Conservation (phyloP, 768 basidiomycete species). For the Trametopsis cervina region DNA sequence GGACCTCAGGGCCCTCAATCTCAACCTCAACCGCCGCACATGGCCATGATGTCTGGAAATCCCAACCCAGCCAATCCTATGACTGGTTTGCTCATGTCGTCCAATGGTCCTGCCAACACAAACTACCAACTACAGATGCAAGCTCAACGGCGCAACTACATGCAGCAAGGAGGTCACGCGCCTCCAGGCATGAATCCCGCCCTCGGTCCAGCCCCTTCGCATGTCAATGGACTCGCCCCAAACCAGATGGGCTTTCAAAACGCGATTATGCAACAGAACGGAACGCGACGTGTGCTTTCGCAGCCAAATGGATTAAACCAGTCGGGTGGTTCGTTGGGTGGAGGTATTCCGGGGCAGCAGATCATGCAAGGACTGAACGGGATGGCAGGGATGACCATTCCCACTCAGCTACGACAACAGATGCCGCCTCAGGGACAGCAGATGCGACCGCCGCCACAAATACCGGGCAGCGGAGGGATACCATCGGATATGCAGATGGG, state of each 20-base stretch:
- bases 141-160: constrained; percentile 19
- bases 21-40: constrained; percentile 24
- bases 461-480: constrained; percentile 19
- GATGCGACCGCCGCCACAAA: constrained; percentile 29
- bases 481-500: constrained; percentile 30
- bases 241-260: constrained; percentile 34
- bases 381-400: constrained; percentile 34
- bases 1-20: constrained; percentile 31
- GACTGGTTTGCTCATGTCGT: constrained; percentile 23
- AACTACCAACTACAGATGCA: constrained; percentile 24
- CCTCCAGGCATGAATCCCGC: constrained; percentile 29
- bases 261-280: constrained; percentile 32
- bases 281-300: constrained; percentile 48
- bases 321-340: constrained; percentile 26
- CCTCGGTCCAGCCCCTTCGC: constrained; percentile 27
- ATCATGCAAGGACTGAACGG: constrained; percentile 27
- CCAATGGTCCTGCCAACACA: constrained; percentile 12
- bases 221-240: constrained; percentile 28
- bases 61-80: constrained; percentile 21
- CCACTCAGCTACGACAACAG: constrained; percentile 29
- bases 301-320: constrained; percentile 42
- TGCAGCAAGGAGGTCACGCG: constrained; percentile 27
- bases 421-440: constrained; percentile 27
- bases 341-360: constrained; percentile 31
- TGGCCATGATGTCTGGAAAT: constrained; percentile 29